Percentiles rank a stretch among this genome's conserved stretches.
These are phyloP conservation scores for Coleophoma cylindrospora DNA, from an alignment of 2,329 filamentous ascomycete genomes.

Conservation along the genomic window DNA sequence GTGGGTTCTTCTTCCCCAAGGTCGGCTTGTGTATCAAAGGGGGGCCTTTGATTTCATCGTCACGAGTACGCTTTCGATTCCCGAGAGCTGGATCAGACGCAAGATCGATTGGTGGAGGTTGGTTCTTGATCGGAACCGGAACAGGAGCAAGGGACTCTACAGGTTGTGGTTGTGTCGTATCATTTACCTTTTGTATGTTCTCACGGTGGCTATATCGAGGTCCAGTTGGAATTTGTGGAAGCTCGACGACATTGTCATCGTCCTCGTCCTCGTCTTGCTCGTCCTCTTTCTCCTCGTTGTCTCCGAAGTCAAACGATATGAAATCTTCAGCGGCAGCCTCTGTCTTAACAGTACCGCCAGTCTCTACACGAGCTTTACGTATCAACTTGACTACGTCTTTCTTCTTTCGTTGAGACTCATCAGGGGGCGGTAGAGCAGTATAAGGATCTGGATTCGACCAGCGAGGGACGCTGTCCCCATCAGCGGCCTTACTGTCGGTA, in stretches of 20 bases:
- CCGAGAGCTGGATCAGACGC: slow-evolving; percentile 44
- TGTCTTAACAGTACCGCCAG: slow-evolving; percentile 39
- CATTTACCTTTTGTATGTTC: not conserved
- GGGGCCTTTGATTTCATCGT: slow-evolving; percentile 52
- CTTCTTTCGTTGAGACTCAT: slow-evolving; percentile 69
- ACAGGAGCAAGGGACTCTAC: slow-evolving; percentile 13
- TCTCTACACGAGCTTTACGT: slow-evolving; percentile 74
- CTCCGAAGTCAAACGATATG: slow-evolving; percentile 74
- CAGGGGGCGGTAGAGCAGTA: slow-evolving; percentile 75
- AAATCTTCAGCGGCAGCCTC: slow-evolving; percentile 71
- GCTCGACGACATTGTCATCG: slow-evolving; percentile 5
- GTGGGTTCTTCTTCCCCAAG: slow-evolving; percentile 10
- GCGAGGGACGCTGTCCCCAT: slow-evolving; percentile 52
- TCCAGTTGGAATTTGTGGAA: slow-evolving; percentile 4
- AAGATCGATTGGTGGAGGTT: slow-evolving; percentile 19
- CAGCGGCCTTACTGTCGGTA: slow-evolving; percentile 29
- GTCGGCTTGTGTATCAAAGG: slow-evolving; percentile 16
- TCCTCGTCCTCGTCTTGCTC: slow-evolving; percentile 16
- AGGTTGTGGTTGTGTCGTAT: not conserved
- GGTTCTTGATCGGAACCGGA: not conserved
- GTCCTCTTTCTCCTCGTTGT: slow-evolving; percentile 37
- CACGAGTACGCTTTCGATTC: slow-evolving; percentile 68
- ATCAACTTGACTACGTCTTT: slow-evolving; percentile 88
- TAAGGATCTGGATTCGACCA: slow-evolving; percentile 98
- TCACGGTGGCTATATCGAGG: slow-evolving; percentile 1